These are phyloP conservation scores for Penicillium sp. DNA, from an alignment of 2,329 filamentous ascomycete species.

Conservation along the genomic window DNA sequence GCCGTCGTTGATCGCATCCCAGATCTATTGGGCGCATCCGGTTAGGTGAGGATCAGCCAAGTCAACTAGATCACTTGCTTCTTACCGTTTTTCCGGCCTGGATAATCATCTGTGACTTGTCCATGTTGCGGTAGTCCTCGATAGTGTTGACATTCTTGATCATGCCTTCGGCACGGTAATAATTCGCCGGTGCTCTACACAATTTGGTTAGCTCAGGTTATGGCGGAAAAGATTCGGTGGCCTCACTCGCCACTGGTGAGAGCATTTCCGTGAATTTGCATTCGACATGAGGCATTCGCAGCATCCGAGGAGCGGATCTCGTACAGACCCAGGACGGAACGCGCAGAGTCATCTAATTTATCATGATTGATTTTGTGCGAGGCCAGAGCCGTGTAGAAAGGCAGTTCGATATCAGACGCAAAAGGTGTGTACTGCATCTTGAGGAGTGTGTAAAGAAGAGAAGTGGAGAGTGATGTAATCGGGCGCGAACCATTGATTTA, in stretches of 20 bases:
- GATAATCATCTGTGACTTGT: conserved; percentile 75
- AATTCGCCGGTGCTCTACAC: conserved; percentile 63
- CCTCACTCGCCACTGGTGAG: conserved; percentile 79
- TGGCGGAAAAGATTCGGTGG: neutral
- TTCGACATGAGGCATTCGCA: conserved; percentile 74
- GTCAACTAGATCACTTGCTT: neutral
- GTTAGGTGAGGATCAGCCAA: conserved; percentile 6
- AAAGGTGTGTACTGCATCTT: conserved; percentile 79
- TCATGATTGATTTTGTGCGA: conserved; percentile 94
- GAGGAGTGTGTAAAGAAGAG: conserved; percentile 2
- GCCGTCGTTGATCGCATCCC: conserved; percentile 95
- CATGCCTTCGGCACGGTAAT: conserved; percentile 82
- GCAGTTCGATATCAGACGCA: conserved; percentile 88
- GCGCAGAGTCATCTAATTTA: conserved; percentile 90
- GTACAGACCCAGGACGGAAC: conserved; percentile 82
- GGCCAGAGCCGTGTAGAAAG: conserved; percentile 92
- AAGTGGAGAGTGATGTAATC: conserved; percentile 18
- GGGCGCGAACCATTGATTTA: conserved; percentile 10
- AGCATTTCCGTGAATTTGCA: conserved; percentile 87
- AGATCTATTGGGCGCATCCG: conserved; percentile 63
- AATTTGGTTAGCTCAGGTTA: conserved; percentile 7
- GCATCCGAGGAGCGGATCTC: conserved; percentile 72
- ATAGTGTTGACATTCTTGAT: conserved; percentile 96
- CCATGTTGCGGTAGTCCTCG: conserved; percentile 83
- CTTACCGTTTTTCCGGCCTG: conserved; percentile 74